These are phyloP conservation scores for Nematodospora anomalae DNA, from an alignment of 1,139 yeast species.

Conservation along the genomic window DNA sequence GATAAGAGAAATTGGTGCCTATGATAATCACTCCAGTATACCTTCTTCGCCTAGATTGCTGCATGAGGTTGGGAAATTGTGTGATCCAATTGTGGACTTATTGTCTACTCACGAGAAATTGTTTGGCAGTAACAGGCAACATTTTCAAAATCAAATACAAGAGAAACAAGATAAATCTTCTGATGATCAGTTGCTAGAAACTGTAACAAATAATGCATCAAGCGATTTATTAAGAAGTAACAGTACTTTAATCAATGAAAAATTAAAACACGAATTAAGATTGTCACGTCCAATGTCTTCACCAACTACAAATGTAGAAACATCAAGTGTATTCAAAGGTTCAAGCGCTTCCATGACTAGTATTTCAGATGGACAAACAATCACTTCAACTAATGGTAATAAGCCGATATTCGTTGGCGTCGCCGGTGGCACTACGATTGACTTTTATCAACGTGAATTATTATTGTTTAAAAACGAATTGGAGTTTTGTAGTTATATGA, in stretches of 20 bases:
- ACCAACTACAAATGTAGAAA: conserved; percentile 27
- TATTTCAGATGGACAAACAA: not conserved
- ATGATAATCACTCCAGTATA: conserved; percentile 5
- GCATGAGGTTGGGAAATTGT: conserved; percentile 11
- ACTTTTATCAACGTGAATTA: conserved; percentile 58
- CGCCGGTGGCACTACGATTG: conserved; percentile 27
- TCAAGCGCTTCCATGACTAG: too few relatives aligned
- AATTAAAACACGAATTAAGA: conserved; percentile 19
- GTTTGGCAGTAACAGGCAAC: conserved; percentile 17
- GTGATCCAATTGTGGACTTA: conserved; percentile 28
- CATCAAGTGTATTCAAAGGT: conserved; percentile 22
- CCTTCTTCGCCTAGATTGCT: conserved; percentile 7
- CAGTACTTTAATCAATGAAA: conserved; percentile 17
- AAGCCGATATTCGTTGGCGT: not conserved
- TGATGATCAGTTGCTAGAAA: not conserved
- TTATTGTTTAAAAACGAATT: conserved; percentile 60
- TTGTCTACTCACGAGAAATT: conserved; percentile 37
- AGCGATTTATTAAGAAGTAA: conserved; percentile 11
- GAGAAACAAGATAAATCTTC: conserved; percentile 1
- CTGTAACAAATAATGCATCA: not conserved
- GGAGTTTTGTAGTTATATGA: conserved; percentile 59
- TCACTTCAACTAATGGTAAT: not conserved
- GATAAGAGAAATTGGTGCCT: conserved; percentile 3
- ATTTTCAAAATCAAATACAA: not conserved
- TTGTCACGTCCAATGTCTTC: conserved; percentile 22